These are phyloP conservation scores for Pythium oligandrum DNA, from an alignment of 352 stramenopile genomes.

Conservation along the genomic window DNA sequence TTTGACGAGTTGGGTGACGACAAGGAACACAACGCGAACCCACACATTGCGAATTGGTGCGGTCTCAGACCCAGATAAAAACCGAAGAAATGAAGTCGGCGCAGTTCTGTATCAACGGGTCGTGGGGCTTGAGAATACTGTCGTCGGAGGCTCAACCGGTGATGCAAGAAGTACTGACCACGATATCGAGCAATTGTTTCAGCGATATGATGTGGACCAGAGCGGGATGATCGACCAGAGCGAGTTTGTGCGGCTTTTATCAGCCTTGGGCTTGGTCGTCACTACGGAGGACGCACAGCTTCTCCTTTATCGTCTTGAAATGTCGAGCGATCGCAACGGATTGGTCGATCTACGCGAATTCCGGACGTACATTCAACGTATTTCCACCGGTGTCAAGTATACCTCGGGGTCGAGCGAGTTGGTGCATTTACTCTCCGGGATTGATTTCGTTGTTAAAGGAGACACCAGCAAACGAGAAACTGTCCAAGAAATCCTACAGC, in stretches of 20 bases:
- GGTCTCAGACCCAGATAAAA: too few relatives aligned
- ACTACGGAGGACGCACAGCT: slow-evolving; percentile 28
- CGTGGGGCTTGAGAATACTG: slow-evolving; percentile 15
- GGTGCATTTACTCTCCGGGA: too few relatives aligned
- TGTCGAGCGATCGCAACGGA: slow-evolving; percentile 7
- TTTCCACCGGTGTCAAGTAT: too few relatives aligned
- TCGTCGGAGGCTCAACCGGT: too few relatives aligned
- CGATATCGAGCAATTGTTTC: slow-evolving; percentile 38
- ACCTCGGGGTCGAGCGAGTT: too few relatives aligned
- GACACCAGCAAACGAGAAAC: slow-evolving; percentile 5
- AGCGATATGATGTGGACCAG: slow-evolving; percentile 42
- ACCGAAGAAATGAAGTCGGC: not conserved
- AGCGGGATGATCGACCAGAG: slow-evolving; percentile 51
- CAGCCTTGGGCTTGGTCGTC: slow-evolving; percentile 38
- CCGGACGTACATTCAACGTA: slow-evolving; percentile 17
- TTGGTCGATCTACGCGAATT: slow-evolving; percentile 26
- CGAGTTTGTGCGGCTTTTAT: slow-evolving; percentile 45
- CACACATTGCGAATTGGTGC: too few relatives aligned
- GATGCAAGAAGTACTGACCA: too few relatives aligned
- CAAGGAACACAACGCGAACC: too few relatives aligned
- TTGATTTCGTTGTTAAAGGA: not conserved
- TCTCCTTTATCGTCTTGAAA: slow-evolving; percentile 44
- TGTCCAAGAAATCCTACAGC: slow-evolving; percentile 28
- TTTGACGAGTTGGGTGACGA: too few relatives aligned
- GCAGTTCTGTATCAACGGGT: slow-evolving; percentile 47